phyloP scores from a whole-genome alignment of 805 yeast genomes.

The Kodamaea leandrae region DNA sequence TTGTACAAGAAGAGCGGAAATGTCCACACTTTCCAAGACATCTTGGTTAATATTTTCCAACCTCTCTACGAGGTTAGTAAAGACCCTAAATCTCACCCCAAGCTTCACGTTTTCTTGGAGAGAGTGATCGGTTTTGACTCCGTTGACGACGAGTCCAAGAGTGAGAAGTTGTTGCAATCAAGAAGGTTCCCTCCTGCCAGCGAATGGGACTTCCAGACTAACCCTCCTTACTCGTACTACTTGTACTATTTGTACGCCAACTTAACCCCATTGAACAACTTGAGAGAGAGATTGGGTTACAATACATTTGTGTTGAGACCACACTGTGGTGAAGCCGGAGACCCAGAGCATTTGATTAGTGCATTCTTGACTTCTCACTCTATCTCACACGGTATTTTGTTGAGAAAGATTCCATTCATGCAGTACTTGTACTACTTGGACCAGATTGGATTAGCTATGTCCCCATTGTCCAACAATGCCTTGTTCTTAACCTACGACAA shows the following conservation, averaged over 20 bases:
- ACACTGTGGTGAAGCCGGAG: constrained; percentile 99
- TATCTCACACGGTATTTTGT: constrained; percentile 90
- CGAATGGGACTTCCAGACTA: constrained; percentile 71
- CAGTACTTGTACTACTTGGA: constrained; percentile 92
- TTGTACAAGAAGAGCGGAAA: constrained; percentile 75
- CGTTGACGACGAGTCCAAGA: constrained; percentile 96
- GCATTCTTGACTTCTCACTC: constrained; percentile 89
- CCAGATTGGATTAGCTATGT: constrained; percentile 97
- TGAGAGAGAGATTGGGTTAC: constrained; percentile 72
- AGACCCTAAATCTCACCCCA: constrained; percentile 87
- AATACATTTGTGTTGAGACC: constrained; percentile 95
- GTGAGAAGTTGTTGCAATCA: constrained; percentile 71
- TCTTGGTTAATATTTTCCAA: constrained; percentile 72
- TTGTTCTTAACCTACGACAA: constrained; percentile 93
- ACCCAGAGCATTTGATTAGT: constrained; percentile 91
- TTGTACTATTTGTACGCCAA: constrained; percentile 86
- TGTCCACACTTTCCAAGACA: constrained; percentile 70
- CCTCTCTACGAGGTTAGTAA: constrained; percentile 90
- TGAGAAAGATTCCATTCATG: constrained; percentile 91
- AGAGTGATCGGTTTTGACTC: constrained; percentile 97
- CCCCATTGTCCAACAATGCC: constrained; percentile 96
- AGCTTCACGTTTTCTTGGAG: constrained; percentile 80
- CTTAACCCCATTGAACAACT: constrained; percentile 78
- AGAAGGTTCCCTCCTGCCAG: constrained; percentile 83
- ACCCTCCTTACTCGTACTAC: constrained; percentile 98